phyloP scores from a whole-genome alignment of 768 basidiomycete species.

The Inosperma sp. region DNA sequence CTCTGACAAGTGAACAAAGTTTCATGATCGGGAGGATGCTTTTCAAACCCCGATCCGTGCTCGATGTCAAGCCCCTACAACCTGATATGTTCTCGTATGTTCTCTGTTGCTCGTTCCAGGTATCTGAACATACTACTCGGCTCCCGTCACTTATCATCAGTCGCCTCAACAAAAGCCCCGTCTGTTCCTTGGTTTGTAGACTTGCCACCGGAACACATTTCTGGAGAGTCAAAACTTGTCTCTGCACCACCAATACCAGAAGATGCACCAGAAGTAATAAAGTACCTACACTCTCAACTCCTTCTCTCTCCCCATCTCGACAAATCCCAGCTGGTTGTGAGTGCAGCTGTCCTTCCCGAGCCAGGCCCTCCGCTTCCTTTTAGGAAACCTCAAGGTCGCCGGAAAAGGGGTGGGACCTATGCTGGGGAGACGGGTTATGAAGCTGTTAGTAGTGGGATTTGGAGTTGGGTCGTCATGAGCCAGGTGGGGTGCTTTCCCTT shows the following conservation, averaged over 20 bases:
- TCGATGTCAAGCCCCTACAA: not conserved
- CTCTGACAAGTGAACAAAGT: not conserved
- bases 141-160: not conserved
- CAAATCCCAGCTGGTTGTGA: constrained; percentile 49
- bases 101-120: no score
- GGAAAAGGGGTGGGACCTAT: constrained; percentile 64
- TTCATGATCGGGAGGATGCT: not conserved
- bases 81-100: no score
- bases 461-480: constrained; percentile 73
- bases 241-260: constrained; percentile 42
- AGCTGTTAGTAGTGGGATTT: constrained; percentile 49
- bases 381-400: constrained; percentile 52
- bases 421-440: constrained; percentile 56
- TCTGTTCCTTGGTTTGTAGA: constrained; percentile 57
- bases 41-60: constrained; percentile 4
- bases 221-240: constrained; percentile 20
- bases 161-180: not conserved
- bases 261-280: constrained; percentile 48
- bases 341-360: constrained; percentile 44
- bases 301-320: constrained; percentile 67
- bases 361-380: constrained; percentile 59
- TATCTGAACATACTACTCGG: no score
- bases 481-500: constrained; percentile 43
- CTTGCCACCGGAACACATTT: constrained; percentile 24
- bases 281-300: constrained; percentile 54